Conservation (phyloP, 2,329 filamentous ascomycete species). For the Geosmithia flava region DNA sequence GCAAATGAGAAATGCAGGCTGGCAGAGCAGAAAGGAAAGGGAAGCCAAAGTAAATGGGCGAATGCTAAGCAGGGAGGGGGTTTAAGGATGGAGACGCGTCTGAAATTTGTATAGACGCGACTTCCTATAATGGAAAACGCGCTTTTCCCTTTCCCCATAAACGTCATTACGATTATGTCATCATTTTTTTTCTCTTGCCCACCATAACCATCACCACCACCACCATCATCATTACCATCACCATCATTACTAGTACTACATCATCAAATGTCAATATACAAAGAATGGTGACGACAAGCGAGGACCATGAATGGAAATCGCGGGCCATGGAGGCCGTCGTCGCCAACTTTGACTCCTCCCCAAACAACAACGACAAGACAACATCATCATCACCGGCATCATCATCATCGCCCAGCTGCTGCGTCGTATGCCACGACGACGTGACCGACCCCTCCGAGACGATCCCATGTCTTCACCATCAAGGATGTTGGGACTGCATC, state of each 20-base stretch:
- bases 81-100: not conserved
- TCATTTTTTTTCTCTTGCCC: not conserved
- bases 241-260: not conserved
- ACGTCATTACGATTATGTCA: not conserved
- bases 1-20: not conserved
- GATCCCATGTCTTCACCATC: slow-evolving; percentile 64
- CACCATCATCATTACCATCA: not conserved
- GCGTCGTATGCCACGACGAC: slow-evolving; percentile 70
- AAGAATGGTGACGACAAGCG: not conserved
- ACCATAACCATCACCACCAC: not conserved
- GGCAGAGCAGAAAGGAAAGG: no score
- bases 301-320: not conserved
- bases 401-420: slow-evolving; percentile 19
- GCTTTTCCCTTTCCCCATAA: not conserved
- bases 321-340: not conserved
- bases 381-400: no score
- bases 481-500: slow-evolving; percentile 80
- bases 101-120: not conserved
- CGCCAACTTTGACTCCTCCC: not conserved
- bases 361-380: not conserved
- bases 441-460: slow-evolving; percentile 62
- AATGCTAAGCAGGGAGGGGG: not conserved
- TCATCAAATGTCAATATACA: not conserved
- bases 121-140: not conserved
- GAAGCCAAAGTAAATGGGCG: no score